These are phyloP conservation scores for Turritis glabra DNA, from an alignment of 345 rosid species.

Conservation along the genomic window DNA sequence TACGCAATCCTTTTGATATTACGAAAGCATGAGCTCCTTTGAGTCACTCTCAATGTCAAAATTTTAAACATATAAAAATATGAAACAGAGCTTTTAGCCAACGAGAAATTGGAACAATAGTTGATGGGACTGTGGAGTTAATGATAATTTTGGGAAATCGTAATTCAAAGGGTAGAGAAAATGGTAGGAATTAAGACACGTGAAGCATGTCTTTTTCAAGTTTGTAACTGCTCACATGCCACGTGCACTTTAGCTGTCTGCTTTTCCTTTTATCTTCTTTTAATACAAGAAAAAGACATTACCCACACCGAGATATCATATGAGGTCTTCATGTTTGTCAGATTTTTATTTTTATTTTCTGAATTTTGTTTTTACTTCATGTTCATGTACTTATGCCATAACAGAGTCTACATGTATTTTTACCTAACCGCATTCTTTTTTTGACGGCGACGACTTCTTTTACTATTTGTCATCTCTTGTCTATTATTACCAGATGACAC, in stretches of 20 bases:
- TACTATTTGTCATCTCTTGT: neutral
- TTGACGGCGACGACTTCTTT: neutral
- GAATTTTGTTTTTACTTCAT: neutral
- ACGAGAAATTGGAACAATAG: neutral
- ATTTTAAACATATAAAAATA: too few species aligned
- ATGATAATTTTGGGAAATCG: neutral
- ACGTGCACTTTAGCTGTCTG: constrained; percentile 20
- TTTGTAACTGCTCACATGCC: constrained; percentile 23
- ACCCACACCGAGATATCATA: neutral
- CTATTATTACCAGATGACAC: neutral
- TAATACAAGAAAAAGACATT: constrained; percentile 9
- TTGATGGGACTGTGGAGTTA: neutral
- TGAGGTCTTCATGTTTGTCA: neutral
- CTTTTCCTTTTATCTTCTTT: neutral
- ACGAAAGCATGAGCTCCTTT: neutral
- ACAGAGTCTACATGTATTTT: neutral
- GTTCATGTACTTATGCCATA: neutral
- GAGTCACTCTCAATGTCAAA: neutral
- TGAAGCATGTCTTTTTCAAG: constrained; percentile 18
- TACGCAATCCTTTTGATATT: neutral
- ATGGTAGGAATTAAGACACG: constrained; percentile 12
- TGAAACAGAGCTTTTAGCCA: too few species aligned
- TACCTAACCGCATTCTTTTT: neutral
- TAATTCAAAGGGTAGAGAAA: neutral
- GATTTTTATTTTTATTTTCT: neutral